Percentiles rank a stretch among this genome's conserved stretches.
phyloP scores from a whole-genome alignment of 148 eudicot genomes.

The Spergularia bocconei region DNA sequence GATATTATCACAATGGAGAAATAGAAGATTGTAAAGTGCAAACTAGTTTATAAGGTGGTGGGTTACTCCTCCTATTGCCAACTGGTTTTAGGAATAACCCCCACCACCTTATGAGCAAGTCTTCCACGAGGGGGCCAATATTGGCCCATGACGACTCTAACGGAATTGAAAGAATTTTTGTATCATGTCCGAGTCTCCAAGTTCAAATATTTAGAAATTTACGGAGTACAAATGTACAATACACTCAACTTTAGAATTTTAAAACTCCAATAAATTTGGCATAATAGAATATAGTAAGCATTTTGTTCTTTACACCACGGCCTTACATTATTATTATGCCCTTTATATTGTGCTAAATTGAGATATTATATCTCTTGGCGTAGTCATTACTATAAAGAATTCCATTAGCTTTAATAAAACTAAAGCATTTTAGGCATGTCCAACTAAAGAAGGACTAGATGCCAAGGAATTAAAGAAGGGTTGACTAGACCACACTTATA shows the following conservation, averaged over 20 bases:
- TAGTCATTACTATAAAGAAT: constrained; percentile 8
- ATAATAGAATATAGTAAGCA: neutral
- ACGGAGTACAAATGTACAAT: too few relatives aligned
- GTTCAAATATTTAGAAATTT: neutral
- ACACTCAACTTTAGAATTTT: neutral
- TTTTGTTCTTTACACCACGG: neutral
- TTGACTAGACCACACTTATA: neutral
- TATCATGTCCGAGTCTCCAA: too few relatives aligned
- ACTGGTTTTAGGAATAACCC: too few relatives aligned
- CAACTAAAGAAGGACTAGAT: constrained; percentile 9
- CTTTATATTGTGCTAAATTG: neutral
- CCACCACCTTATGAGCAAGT: too few relatives aligned
- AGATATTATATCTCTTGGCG: constrained; percentile 7
- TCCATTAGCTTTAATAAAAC: constrained; percentile 15
- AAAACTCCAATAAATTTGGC: neutral
- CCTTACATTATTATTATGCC: constrained; percentile 17
- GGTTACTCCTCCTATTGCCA: too few relatives aligned
- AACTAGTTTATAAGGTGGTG: too few relatives aligned
- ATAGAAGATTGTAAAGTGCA: too few relatives aligned
- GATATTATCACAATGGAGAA: too few relatives aligned
- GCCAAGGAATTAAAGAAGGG: neutral
- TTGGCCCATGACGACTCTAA: too few relatives aligned
- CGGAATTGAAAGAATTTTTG: too few relatives aligned
- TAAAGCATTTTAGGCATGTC: constrained; percentile 5
- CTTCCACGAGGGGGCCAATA: too few relatives aligned